A percentile compares a stretch with the other conserved stretches of the same genome.
Evolutionary conservation across 164 flowering plant genomes (phyloP).

Genomic region (Berberis vulgaris): DNA sequence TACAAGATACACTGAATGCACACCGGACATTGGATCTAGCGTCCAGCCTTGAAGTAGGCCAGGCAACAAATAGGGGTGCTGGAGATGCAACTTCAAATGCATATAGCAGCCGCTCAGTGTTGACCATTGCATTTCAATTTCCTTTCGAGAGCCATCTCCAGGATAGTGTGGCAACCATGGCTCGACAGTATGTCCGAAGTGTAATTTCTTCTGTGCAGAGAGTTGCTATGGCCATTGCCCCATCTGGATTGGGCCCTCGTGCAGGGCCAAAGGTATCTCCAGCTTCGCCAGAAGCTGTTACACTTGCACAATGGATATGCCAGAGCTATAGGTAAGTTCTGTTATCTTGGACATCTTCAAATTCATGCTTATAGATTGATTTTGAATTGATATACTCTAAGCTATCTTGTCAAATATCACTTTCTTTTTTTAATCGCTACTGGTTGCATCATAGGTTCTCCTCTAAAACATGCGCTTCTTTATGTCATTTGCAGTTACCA

Average conservation of each 20-base stretch:
- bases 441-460: background rate
- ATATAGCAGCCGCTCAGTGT: slow-evolving; percentile 45
- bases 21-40: slow-evolving; percentile 34
- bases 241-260: slow-evolving; percentile 53
- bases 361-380: too few relatives aligned
- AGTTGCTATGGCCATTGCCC: slow-evolving; percentile 81
- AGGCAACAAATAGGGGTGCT: slow-evolving; percentile 28
- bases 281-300: slow-evolving; percentile 77
- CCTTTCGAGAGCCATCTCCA: slow-evolving; percentile 76
- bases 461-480: background rate
- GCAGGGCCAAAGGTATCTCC: slow-evolving; percentile 53
- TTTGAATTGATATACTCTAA: background rate
- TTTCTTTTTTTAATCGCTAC: background rate
- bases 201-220: slow-evolving; percentile 88
- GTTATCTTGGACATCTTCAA: too few relatives aligned
- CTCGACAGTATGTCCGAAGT: slow-evolving; percentile 81
- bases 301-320: slow-evolving; percentile 14
- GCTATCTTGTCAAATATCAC: background rate
- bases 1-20: slow-evolving; percentile 37
- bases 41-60: slow-evolving; percentile 54
- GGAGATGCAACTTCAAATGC: slow-evolving; percentile 30
- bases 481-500: slow-evolving; percentile 49
- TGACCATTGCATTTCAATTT: slow-evolving; percentile 94
- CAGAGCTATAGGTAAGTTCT: slow-evolving; percentile 76
- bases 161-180: slow-evolving; percentile 83